Evolutionary conservation across 2,329 filamentous ascomycete species (phyloP).

Genomic region (Penicillium concentricum): DNA sequence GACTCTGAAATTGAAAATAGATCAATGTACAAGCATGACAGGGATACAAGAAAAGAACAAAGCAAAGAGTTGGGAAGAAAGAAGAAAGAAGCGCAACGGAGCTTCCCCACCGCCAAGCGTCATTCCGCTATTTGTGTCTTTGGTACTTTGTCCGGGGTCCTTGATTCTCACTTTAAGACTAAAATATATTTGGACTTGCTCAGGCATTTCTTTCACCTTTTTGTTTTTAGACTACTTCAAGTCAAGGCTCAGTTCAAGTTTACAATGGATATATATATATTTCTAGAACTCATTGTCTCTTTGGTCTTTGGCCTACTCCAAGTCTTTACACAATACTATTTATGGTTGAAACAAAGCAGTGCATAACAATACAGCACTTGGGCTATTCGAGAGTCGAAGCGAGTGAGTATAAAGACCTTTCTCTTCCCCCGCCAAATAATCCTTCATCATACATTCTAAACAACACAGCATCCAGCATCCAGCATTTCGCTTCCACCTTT

Average conservation of each 20-base stretch:
- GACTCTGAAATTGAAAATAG: background rate
- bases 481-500: background rate
- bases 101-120: constrained; percentile 29
- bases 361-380: background rate
- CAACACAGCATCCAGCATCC: background rate
- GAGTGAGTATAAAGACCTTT: background rate
- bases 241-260: background rate
- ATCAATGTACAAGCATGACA: background rate
- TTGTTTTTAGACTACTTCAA: too few relatives aligned
- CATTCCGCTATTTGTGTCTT: constrained; percentile 2
- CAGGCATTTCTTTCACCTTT: background rate
- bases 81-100: constrained; percentile 8
- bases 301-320: background rate
- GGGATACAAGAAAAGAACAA: background rate
- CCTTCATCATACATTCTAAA: background rate
- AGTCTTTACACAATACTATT: background rate
- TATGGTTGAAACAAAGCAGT: background rate
- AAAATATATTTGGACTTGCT: background rate
- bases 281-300: background rate
- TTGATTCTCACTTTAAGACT: background rate
- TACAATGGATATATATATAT: background rate
- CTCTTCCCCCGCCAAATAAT: background rate
- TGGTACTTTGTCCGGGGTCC: too few relatives aligned
- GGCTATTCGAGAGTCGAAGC: too few relatives aligned
- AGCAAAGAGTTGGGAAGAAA: background rate